These are phyloP conservation scores for Podila minutissima DNA, from an alignment of 192 early-diverging fungal species.

Conservation along the genomic window DNA sequence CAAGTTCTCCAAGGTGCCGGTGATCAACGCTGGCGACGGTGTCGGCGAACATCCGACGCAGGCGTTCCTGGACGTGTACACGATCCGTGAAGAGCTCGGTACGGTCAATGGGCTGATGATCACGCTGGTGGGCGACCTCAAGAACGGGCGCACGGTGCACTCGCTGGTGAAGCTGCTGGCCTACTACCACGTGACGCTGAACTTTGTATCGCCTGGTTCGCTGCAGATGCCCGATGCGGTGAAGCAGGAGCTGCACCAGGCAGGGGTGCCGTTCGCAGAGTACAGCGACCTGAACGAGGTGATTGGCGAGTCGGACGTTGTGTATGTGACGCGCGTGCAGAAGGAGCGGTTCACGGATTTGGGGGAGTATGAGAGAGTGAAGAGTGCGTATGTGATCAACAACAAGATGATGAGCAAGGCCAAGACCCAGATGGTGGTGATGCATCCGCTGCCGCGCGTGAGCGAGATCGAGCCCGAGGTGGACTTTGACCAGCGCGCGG, in stretches of 20 bases:
- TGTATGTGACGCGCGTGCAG: slow-evolving; percentile 97
- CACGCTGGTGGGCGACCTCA: slow-evolving; percentile 95
- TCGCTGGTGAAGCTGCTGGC: slow-evolving; percentile 89
- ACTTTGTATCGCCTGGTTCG: slow-evolving; percentile 88
- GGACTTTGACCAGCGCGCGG: slow-evolving; percentile 96
- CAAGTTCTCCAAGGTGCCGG: slow-evolving; percentile 88
- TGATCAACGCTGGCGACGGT: slow-evolving; percentile 98
- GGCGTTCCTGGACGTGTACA: slow-evolving; percentile 91
- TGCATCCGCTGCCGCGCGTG: slow-evolving; percentile 97
- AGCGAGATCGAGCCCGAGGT: slow-evolving; percentile 97
- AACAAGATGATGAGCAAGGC: slow-evolving; percentile 86
- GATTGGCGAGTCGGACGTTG: slow-evolving; percentile 88
- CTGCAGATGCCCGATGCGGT: slow-evolving; percentile 91
- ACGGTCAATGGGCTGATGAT: slow-evolving; percentile 96
- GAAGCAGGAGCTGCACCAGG: slow-evolving; percentile 68
- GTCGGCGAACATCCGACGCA: slow-evolving; percentile 98
- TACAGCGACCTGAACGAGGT: slow-evolving; percentile 79
- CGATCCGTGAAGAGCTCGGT: slow-evolving; percentile 87
- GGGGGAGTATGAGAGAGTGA: slow-evolving; percentile 85
- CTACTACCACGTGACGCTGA: slow-evolving; percentile 93
- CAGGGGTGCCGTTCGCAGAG: slow-evolving; percentile 63
- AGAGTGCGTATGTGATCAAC: slow-evolving; percentile 85
- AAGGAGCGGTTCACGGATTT: slow-evolving; percentile 88
- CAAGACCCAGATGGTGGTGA: slow-evolving; percentile 97
- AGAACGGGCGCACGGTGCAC: slow-evolving; percentile 98